Evolutionary conservation across 2,329 filamentous ascomycete genomes (phyloP).

Genomic region (Botrytis pseudocinerea): DNA sequence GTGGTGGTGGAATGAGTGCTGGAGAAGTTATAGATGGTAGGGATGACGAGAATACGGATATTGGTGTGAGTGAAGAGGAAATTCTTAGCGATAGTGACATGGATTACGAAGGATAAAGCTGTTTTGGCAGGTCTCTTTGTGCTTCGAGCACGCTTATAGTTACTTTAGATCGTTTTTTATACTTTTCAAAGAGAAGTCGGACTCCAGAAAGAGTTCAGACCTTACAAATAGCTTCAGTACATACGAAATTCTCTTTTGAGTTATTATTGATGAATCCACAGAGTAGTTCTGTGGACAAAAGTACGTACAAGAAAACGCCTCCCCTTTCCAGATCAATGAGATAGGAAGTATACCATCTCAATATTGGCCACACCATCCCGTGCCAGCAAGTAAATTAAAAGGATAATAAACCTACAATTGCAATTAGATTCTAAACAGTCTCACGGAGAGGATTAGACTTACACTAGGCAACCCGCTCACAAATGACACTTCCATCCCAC

Average conservation of each 20-base stretch:
- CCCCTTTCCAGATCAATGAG: accelerated
- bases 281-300: not conserved
- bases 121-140: not conserved
- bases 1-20: accelerated
- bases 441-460: not conserved
- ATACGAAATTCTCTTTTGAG: not conserved
- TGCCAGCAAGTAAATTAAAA: not conserved
- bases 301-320: not conserved
- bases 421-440: not conserved
- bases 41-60: not conserved
- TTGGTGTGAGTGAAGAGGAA: not conserved
- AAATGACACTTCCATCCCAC: slow-evolving; percentile 18
- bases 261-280: not conserved
- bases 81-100: not conserved
- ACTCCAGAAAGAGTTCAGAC: not conserved
- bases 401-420: not conserved
- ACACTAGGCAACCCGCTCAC: slow-evolving; percentile 17
- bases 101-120: not conserved
- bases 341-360: not conserved
- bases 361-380: not conserved
- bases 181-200: accelerated
- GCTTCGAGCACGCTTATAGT: not conserved
- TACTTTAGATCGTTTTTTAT: not conserved
- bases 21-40: too few species aligned
- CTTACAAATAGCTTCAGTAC: too few species aligned